These are phyloP conservation scores for Singerocomus inundabilis DNA, from an alignment of 1,284 basidiomycete species.

Conservation along the genomic window DNA sequence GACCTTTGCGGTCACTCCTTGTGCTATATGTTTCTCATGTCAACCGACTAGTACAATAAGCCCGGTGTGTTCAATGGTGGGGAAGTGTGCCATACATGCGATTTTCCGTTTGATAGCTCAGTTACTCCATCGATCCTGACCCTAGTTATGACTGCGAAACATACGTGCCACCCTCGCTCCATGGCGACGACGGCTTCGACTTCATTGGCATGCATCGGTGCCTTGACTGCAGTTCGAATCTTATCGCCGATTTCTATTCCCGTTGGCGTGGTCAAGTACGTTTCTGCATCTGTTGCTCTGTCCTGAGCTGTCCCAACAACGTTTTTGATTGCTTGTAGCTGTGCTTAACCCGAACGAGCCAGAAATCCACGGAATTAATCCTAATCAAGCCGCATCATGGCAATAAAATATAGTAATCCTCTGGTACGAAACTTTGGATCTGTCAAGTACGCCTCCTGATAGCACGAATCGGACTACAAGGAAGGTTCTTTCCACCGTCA, in stretches of 20 bases:
- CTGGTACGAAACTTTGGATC: constrained; percentile 21
- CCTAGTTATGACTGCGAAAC: constrained; percentile 40
- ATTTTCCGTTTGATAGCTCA: not conserved
- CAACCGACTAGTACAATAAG: constrained; percentile 22
- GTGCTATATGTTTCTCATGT: not conserved
- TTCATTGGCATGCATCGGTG: constrained; percentile 44
- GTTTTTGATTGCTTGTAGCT: constrained; percentile 15
- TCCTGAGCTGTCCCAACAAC: not conserved
- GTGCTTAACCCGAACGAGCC: constrained; percentile 41
- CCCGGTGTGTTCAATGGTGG: constrained; percentile 32
- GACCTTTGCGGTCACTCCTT: constrained; percentile 10
- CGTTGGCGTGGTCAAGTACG: constrained; percentile 36
- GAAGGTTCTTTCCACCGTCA: constrained; percentile 38
- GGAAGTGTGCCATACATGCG: constrained; percentile 34
- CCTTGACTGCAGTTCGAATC: constrained; percentile 37
- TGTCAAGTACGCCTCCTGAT: not conserved
- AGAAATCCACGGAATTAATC: constrained; percentile 28
- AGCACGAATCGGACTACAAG: constrained; percentile 26
- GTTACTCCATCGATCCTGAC: not conserved
- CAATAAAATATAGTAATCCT: constrained; percentile 38
- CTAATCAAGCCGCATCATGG: constrained; percentile 36
- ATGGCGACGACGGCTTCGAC: constrained; percentile 33
- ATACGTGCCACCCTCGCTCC: constrained; percentile 32
- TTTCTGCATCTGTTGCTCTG: not conserved
- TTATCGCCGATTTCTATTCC: constrained; percentile 31